Percentiles rank a stretch among this genome's conserved stretches.
These are phyloP conservation scores for Neurospora cerealis DNA, from an alignment of 495 filamentous ascomycete genomes.

Conservation along the genomic window DNA sequence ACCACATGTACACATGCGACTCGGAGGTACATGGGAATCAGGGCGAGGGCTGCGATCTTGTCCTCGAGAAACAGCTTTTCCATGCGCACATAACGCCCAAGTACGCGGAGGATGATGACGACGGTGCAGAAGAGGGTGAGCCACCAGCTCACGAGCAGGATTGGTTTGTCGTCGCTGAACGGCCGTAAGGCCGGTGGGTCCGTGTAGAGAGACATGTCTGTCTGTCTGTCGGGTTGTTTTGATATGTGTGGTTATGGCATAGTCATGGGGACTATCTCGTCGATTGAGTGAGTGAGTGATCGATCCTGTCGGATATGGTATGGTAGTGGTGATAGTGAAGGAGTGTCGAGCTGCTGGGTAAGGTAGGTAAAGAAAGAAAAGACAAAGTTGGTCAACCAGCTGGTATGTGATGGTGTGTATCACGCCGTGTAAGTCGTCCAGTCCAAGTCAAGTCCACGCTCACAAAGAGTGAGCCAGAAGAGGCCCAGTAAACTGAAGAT, in stretches of 20 bases:
- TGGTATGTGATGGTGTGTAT: background rate
- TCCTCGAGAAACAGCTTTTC: constrained; percentile 79
- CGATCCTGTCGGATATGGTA: background rate
- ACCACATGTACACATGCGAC: constrained; percentile 81
- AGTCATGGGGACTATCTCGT: background rate
- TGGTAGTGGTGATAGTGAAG: background rate
- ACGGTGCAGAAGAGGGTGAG: constrained; percentile 67
- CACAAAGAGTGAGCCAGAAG: background rate
- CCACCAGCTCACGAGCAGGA: constrained; percentile 88
- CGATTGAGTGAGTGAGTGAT: background rate
- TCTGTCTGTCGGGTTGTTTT: background rate
- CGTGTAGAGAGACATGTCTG: constrained; percentile 41
- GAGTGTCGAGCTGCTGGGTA: background rate
- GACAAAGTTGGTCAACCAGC: background rate
- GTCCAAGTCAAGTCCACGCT: background rate
- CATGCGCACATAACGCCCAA: constrained; percentile 69
- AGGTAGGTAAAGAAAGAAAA: background rate
- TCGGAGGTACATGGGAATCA: constrained; percentile 68
- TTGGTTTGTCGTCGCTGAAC: constrained; percentile 54
- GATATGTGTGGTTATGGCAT: background rate
- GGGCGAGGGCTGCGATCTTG: constrained; percentile 65
- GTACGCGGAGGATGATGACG: constrained; percentile 68
- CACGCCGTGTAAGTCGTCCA: background rate
- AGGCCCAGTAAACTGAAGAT: background rate
- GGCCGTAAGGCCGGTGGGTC: constrained; percentile 46